Conservation (phyloP, 179 eudicot species). For the Actinidia polygama region DNA sequence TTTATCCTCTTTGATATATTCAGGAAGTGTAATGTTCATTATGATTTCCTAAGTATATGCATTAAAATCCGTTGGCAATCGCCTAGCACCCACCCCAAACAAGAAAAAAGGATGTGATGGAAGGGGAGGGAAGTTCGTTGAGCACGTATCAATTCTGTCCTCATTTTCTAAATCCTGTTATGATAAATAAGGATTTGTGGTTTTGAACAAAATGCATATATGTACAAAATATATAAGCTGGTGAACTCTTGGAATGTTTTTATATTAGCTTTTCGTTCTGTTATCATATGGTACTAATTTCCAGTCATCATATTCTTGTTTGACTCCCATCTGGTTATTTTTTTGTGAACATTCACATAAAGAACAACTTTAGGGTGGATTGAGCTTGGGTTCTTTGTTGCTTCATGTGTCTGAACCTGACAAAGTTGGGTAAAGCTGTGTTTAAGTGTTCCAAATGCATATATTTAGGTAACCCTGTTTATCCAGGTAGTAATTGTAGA, state of each 20-base stretch:
- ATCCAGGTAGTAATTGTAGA: background rate
- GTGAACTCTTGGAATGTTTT: too few relatives aligned
- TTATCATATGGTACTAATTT: too few relatives aligned
- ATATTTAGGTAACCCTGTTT: background rate
- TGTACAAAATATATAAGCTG: too few relatives aligned
- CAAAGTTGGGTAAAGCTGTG: background rate
- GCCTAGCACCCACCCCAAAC: background rate
- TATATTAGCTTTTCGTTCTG: too few relatives aligned
- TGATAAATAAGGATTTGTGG: too few relatives aligned
- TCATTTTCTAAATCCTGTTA: background rate
- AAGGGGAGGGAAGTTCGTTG: background rate
- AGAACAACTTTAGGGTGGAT: background rate
- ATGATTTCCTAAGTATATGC: background rate
- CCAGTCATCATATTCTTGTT: too few relatives aligned
- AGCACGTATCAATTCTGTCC: background rate
- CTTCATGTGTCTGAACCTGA: background rate
- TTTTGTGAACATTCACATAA: background rate
- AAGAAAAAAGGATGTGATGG: background rate
- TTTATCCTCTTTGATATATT: background rate
- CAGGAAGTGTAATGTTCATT: background rate
- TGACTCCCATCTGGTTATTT: too few relatives aligned
- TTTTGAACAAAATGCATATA: background rate
- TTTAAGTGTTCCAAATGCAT: background rate
- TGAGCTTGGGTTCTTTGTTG: background rate
- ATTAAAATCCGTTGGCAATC: background rate